Evolutionary conservation across 306 rosid species (phyloP).

Genomic region (Phaseolus lunatus): DNA sequence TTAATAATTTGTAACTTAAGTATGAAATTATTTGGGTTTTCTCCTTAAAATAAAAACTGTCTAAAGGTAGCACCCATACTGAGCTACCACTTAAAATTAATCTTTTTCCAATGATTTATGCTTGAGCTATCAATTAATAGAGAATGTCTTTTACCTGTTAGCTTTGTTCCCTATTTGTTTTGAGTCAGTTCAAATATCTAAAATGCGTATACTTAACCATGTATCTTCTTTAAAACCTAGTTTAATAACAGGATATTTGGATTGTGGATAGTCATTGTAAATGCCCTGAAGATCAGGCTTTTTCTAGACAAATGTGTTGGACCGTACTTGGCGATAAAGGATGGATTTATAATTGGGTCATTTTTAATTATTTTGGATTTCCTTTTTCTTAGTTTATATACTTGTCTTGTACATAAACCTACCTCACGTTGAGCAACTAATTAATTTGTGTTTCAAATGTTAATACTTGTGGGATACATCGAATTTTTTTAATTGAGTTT

Average conservation of each 20-base stretch:
- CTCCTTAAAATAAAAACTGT: constrained; percentile 9
- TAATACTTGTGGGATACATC: neutral
- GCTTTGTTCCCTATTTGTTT: constrained; percentile 27
- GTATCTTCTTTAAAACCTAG: neutral
- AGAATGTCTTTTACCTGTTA: neutral
- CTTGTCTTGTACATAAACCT: neutral
- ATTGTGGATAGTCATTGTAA: too few species aligned
- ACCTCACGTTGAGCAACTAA: neutral
- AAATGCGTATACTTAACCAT: neutral
- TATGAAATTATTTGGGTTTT: constrained; percentile 15
- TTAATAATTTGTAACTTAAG: constrained; percentile 29
- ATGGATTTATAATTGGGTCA: neutral
- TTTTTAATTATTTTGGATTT: neutral
- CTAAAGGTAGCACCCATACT: constrained; percentile 11
- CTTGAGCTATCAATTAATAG: constrained; percentile 17
- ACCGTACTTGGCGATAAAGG: neutral
- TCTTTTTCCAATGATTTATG: constrained; percentile 32
- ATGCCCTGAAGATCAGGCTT: too few species aligned
- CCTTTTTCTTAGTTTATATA: neutral
- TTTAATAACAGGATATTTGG: neutral
- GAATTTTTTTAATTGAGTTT: neutral
- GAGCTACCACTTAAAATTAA: constrained; percentile 27
- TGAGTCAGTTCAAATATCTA: constrained; percentile 33
- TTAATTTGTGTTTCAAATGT: neutral
- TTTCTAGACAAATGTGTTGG: too few species aligned